Evolutionary conservation across 257 asterid species (phyloP), one percentile per base, ranked within the genome.

Genomic region (Pogostemon cablin): DNA sequence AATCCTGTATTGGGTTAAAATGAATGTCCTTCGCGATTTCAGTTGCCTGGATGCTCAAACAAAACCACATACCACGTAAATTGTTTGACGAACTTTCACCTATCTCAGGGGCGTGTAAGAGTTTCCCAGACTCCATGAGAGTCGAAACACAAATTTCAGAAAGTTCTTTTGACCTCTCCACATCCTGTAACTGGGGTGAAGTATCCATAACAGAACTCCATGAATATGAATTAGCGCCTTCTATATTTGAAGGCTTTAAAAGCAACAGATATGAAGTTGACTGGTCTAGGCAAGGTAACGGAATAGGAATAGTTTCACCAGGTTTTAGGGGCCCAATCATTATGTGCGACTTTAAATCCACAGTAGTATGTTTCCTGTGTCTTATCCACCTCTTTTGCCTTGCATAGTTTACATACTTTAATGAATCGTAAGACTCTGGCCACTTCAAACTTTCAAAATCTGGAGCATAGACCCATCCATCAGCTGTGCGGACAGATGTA

Each of bases 401-500:
- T 9, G 87, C 97, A 77, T 78, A 81, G 67, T 87, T 88, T 11
- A 75, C 90, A 72, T 81, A 48, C 44, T 84, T 78, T 59, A 82
- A 81, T 54, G 95, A 85, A 74, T 79, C 65, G 65, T 75, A 75
- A 1, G 98, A 90, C 72, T 88, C 84, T 10, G 98, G 98, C 98
- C 97, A 92, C 82, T 84, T 84, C 74, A 90, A 80, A 65, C 85
- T 85, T 72, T 73, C 87, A 67, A 69, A 60, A 60, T 93, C 90
- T 46, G 92, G 93, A 77, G 96, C 96, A 82, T 93, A 93, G 71
- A 86, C 92, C 97, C 96, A 93, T 78, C 98, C 98, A 80, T 90
- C 98, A 74, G 85, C 81, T 44, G 86, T 81, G 59, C 79, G 84
- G 71, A 84, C 86, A 40, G 95, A 78, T 54, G 79, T 77, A 48